Evolutionary conservation across 352 stramenopile species (phyloP).

Genomic region (Phytophthora constricta): DNA sequence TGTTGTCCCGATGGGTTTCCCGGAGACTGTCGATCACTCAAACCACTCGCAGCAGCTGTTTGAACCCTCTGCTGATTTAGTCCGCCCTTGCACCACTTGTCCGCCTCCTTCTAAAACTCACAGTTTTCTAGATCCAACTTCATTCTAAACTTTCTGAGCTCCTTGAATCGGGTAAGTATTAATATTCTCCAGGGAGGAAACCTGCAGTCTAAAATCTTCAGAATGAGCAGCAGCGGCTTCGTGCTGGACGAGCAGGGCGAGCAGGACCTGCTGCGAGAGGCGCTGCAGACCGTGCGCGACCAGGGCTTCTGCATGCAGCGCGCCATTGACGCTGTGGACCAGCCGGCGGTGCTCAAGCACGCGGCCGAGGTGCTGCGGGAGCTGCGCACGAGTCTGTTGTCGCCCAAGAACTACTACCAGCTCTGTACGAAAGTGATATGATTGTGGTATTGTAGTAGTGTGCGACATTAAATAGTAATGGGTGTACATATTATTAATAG

Average conservation of each 20-base stretch:
- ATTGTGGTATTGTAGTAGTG: too few relatives aligned
- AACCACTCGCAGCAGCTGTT: too few relatives aligned
- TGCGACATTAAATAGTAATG: too few relatives aligned
- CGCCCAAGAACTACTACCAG: constrained; percentile 99
- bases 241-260: constrained; percentile 75
- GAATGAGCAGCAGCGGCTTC: constrained; percentile 34
- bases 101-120: too few relatives aligned
- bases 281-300: constrained; percentile 71
- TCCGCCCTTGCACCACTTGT: too few relatives aligned
- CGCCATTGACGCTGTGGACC: constrained; percentile 73
- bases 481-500: constrained; percentile 27
- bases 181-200: too few relatives aligned
- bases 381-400: constrained; percentile 90
- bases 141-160: too few relatives aligned
- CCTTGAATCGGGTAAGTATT: too few relatives aligned
- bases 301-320: constrained; percentile 90
- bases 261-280: constrained; percentile 75
- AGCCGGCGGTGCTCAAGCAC: constrained; percentile 81
- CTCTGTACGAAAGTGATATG: constrained; percentile 88
- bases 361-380: constrained; percentile 85
- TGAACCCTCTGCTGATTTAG: too few relatives aligned
- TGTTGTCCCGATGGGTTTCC: not conserved
- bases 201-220: too few relatives aligned
- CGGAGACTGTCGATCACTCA: not conserved
- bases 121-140: too few relatives aligned